phyloP scores from a whole-genome alignment of 805 yeast species.

The Wickerhamiella azymoides region DNA sequence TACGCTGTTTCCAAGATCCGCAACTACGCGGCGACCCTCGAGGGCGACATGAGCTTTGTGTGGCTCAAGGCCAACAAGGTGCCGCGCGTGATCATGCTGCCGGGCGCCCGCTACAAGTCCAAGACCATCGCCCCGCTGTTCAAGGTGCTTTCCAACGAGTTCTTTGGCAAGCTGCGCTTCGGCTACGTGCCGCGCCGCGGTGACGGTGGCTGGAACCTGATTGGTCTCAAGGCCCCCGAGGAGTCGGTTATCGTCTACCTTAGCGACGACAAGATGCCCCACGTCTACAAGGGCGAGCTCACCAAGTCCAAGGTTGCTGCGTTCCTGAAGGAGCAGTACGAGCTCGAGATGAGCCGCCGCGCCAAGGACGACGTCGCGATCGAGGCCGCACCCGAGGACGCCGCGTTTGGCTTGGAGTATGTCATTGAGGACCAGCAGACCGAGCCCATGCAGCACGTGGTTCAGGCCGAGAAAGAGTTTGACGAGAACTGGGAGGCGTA shows the following conservation, averaged over 20 bases:
- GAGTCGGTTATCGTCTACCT: slow-evolving; percentile 19
- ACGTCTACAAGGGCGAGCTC: slow-evolving; percentile 22
- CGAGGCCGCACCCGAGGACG: slow-evolving; percentile 7
- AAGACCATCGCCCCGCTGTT: slow-evolving; percentile 21
- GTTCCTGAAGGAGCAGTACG: slow-evolving; percentile 21
- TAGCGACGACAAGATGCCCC: slow-evolving; percentile 17
- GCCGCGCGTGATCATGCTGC: slow-evolving; percentile 22
- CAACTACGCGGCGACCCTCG: slow-evolving; percentile 21
- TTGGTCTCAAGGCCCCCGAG: slow-evolving; percentile 17
- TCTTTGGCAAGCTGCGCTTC: slow-evolving; percentile 20
- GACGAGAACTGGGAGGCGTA: slow-evolving; percentile 6
- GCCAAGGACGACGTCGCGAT: slow-evolving; percentile 2
- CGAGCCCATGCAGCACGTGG: slow-evolving; percentile 16
- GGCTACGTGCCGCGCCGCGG: slow-evolving; percentile 20
- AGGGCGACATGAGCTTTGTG: slow-evolving; percentile 13
- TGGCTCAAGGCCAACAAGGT: slow-evolving; percentile 19
- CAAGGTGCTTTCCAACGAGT: slow-evolving; percentile 23
- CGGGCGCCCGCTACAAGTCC: slow-evolving; percentile 19
- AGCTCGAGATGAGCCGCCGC: slow-evolving; percentile 18
- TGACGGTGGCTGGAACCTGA: slow-evolving; percentile 18
- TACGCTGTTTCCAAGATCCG: slow-evolving; percentile 20
- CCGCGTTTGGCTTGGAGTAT: slow-evolving; percentile 19
- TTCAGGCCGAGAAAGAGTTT: slow-evolving; percentile 6
- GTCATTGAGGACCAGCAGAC: slow-evolving; percentile 18
- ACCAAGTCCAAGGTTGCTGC: slow-evolving; percentile 16